Base-by-base conservation (phyloP, 768 basidiomycete species). In the Rhizopogon roseolus region DNA sequence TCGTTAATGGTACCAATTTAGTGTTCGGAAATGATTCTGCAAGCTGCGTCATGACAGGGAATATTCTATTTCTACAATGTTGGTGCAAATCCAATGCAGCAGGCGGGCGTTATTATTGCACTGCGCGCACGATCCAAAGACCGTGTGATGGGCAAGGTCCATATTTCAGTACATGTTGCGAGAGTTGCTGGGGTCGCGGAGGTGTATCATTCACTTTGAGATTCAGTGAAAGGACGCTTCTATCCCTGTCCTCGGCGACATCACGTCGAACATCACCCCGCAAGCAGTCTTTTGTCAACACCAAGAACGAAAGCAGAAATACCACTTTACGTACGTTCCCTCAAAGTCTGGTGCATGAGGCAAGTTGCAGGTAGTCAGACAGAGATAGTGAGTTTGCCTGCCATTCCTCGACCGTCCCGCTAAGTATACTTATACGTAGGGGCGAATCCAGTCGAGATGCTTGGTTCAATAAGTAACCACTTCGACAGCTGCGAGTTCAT, bases 161-260 rank as follows among this genome's bases (percentile, higher is more conserved):
- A 85, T 62, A 76, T 81, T 1, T 99, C 98, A 62, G 97, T 94
- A 0, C 97, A 97, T 28, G 90, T 85, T 13, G 96, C 97, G 1
- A 78, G 79, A 45, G 86, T 86, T 6, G 97, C 97, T 6, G 93
- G 60, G 92, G 95, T 41, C 82, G 84, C 1, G 97, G 97, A 10
- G 97, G 97, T 34, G n/a, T n/a, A 95, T 99, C 75, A 97, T 99
- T 66, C 97, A 99, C 75, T 98, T 99, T 64, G 97, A 99, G 76
- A 94, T 98, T 60, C 85, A 85, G 75, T 93, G 96, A 42, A 98
- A 99, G 80, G 98, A 99, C 72, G 96, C 97, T 19, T 85, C 89
- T 44, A 90, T 98, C 54, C 93, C 97, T 46, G 79, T 99, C 64
- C 79, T 97, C 28, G 97, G 97, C 38, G 97, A 99, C 66, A 95